Conservation (phyloP, 1,284 basidiomycete species). For the Moesziomyces sp. region DNA sequence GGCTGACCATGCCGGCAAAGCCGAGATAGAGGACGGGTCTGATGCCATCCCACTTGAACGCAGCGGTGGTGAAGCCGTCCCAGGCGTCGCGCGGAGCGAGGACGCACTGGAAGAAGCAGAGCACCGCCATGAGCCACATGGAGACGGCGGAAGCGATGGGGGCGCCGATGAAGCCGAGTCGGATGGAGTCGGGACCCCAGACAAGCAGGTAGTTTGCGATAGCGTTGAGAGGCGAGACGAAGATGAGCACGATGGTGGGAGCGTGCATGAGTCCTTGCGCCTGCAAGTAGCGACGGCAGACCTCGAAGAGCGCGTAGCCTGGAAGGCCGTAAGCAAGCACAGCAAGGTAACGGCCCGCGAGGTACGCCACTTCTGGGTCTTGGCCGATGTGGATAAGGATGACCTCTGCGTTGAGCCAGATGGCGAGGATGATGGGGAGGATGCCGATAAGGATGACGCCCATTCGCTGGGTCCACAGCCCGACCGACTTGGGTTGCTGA, state of each 20-base stretch:
- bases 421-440: conserved; percentile 45
- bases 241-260: conserved; percentile 84
- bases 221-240: conserved; percentile 87
- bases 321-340: conserved; percentile 85
- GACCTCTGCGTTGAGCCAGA: conserved; percentile 83
- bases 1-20: conserved; percentile 72
- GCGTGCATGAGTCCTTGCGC: conserved; percentile 80
- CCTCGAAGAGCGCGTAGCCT: conserved; percentile 75
- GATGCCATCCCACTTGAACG: conserved; percentile 54
- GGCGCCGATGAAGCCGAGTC: conserved; percentile 91
- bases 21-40: conserved; percentile 52
- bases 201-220: conserved; percentile 84
- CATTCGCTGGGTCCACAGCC: conserved; percentile 91
- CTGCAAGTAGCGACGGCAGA: conserved; percentile 61
- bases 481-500: conserved; percentile 82
- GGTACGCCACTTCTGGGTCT: conserved; percentile 83
- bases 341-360: conserved; percentile 78
- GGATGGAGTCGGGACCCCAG: conserved; percentile 66
- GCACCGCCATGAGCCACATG: conserved; percentile 80
- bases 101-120: conserved; percentile 55
- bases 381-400: conserved; percentile 83
- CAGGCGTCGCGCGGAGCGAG: conserved; percentile 83
- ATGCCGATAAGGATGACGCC: conserved; percentile 70
- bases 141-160: conserved; percentile 88
- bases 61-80: conserved; percentile 77